Evolutionary conservation across 331 rosid species (phyloP).

Genomic region (Quercus tomentella): DNA sequence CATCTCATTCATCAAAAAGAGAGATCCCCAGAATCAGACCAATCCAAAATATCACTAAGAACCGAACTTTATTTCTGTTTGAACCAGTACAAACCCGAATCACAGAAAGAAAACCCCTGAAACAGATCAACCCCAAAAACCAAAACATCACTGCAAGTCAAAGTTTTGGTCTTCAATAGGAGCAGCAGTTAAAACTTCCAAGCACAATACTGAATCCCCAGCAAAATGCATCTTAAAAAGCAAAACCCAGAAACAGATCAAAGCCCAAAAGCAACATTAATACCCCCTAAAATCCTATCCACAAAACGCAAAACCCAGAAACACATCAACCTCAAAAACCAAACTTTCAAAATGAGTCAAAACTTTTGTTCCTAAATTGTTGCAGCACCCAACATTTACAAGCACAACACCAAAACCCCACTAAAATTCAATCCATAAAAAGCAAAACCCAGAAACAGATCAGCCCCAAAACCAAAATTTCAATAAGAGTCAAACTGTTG

Average conservation of each 20-base stretch:
- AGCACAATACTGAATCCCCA: neutral
- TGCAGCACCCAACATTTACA: no score
- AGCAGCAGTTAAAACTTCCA: neutral
- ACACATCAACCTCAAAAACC: neutral
- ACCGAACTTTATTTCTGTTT: no score
- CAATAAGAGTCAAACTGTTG: neutral
- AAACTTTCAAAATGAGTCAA: neutral
- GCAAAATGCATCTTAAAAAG: neutral
- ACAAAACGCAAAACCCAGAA: neutral
- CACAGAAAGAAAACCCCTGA: neutral
- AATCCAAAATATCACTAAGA: no score
- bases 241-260: conserved; percentile 1
- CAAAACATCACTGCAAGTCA: conserved; percentile 4
- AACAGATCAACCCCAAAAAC: conserved; percentile 1
- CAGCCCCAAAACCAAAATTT: neutral
- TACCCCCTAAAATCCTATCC: neutral
- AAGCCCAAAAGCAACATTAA: neutral
- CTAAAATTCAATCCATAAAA: no score
- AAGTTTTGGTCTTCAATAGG: neutral
- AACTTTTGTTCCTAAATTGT: neutral
- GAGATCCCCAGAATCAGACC: no score
- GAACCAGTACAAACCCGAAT: neutral
- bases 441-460: conserved; percentile 1
- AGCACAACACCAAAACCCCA: no score
- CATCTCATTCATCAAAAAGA: no score